Conservation (phyloP, 2,329 filamentous ascomycete species). For the Pezicula rhizophila region DNA sequence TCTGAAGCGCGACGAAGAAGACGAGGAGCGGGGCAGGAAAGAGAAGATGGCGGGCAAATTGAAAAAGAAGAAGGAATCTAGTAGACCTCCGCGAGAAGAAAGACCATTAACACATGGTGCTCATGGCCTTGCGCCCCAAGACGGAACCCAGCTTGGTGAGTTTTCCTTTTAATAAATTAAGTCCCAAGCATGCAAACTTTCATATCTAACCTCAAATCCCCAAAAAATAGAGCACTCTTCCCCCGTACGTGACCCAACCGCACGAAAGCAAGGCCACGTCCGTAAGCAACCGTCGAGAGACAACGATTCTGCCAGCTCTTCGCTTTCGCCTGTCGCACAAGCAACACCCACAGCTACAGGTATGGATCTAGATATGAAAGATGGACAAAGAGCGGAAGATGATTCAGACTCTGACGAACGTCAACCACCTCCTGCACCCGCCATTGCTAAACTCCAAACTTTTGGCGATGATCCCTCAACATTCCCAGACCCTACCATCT, state of each 20-base stretch:
- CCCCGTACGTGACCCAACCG: constrained; percentile 16
- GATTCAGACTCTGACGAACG: constrained; percentile 48
- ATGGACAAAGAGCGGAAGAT: constrained; percentile 37
- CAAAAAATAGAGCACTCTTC: constrained; percentile 14
- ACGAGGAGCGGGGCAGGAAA: constrained; percentile 42
- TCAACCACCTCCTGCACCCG: constrained; percentile 53
- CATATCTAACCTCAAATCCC: not conserved
- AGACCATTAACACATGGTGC: constrained; percentile 55
- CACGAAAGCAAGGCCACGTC: constrained; percentile 8
- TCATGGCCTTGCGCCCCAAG: constrained; percentile 57
- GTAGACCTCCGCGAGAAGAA: constrained; percentile 49
- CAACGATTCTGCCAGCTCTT: constrained; percentile 52
- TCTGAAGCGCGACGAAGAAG: constrained; percentile 36
- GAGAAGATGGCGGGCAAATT: constrained; percentile 46
- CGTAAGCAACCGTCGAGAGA: constrained; percentile 18
- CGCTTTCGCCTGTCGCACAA: constrained; percentile 51
- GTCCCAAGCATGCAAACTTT: no score
- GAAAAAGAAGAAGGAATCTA: constrained; percentile 72
- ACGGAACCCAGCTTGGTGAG: constrained; percentile 55
- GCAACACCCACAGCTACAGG: constrained; percentile 31
- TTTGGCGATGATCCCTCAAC: constrained; percentile 89
- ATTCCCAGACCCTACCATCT: constrained; percentile 88
- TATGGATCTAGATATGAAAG: constrained; percentile 55
- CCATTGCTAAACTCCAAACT: constrained; percentile 64
- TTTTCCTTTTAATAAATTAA: constrained; percentile 3